These are phyloP conservation scores for Eucalyptus camaldulensis DNA, from an alignment of 345 rosid genomes.

Conservation along the genomic window DNA sequence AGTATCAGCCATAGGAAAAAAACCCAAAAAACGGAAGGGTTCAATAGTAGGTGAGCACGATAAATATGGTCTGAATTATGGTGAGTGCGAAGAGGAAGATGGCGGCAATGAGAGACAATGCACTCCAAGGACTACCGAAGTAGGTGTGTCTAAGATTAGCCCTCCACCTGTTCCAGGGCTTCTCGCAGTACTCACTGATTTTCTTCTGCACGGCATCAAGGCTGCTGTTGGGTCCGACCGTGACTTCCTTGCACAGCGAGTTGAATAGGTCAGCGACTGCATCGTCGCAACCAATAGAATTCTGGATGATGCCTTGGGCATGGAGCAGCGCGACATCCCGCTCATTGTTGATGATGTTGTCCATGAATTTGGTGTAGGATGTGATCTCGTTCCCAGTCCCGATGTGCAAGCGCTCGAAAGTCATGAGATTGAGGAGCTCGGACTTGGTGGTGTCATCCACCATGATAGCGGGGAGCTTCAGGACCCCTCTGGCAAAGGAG, in stretches of 20 bases:
- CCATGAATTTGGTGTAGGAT: conserved; percentile 27
- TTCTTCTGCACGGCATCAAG: conserved; percentile 5
- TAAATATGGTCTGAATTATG: too few relatives aligned
- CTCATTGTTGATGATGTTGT: conserved; percentile 23
- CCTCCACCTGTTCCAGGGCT: conserved; percentile 25
- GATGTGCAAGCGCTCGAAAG: conserved; percentile 7
- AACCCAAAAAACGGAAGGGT: too few relatives aligned
- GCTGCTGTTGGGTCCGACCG: conserved; percentile 9
- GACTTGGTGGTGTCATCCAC: neutral
- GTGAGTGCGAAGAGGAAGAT: too few relatives aligned
- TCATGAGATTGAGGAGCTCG: neutral
- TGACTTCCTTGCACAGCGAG: conserved; percentile 14
- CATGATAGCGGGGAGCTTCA: neutral
- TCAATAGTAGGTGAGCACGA: too few relatives aligned
- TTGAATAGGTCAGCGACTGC: conserved; percentile 32
- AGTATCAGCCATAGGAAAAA: neutral
- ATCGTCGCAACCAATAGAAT: conserved; percentile 25
- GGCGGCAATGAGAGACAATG: too few relatives aligned
- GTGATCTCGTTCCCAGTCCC: conserved; percentile 29
- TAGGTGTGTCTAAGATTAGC: too few relatives aligned
- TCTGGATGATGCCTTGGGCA: conserved; percentile 25
- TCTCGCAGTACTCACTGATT: conserved; percentile 15
- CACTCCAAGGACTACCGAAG: too few relatives aligned
- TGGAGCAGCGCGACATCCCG: conserved; percentile 28
- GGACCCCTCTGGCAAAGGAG: neutral